Percentiles rank a stretch among this genome's conserved stretches.
These are phyloP conservation scores for Candida jianshihensis DNA, from an alignment of 805 yeast genomes.

Conservation along the genomic window DNA sequence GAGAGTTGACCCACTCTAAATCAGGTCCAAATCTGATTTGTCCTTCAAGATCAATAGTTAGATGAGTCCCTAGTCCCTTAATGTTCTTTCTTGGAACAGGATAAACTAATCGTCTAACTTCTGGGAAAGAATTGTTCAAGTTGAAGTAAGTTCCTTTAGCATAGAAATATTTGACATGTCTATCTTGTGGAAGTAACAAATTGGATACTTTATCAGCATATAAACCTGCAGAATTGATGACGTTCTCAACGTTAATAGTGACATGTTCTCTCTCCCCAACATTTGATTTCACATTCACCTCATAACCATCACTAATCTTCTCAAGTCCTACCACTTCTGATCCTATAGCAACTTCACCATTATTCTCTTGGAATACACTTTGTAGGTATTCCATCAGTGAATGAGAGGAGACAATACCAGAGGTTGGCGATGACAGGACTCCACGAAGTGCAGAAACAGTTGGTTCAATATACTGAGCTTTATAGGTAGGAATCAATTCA, in stretches of 20 bases:
- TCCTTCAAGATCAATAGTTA: constrained; percentile 78
- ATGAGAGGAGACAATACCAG: constrained; percentile 84
- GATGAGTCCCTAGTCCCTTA: constrained; percentile 81
- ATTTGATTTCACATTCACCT: constrained; percentile 23
- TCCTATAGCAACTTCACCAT: constrained; percentile 59
- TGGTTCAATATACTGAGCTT: constrained; percentile 53
- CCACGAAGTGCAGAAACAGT: constrained; percentile 56
- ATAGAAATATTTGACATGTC: constrained; percentile 53
- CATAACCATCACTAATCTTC: constrained; percentile 22
- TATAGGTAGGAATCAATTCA: constrained; percentile 39
- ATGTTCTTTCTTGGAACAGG: constrained; percentile 73
- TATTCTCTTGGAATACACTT: constrained; percentile 45
- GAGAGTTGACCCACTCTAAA: constrained; percentile 63
- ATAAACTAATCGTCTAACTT: constrained; percentile 54
- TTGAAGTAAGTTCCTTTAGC: constrained; percentile 85
- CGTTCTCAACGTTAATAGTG: constrained; percentile 43
- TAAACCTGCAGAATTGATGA: constrained; percentile 77
- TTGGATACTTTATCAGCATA: constrained; percentile 69
- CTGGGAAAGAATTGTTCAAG: constrained; percentile 41
- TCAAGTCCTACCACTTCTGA: constrained; percentile 44
- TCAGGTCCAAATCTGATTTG: constrained; percentile 85
- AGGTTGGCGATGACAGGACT: constrained; percentile 65
- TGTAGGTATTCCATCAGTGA: constrained; percentile 56
- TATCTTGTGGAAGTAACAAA: constrained; percentile 53
- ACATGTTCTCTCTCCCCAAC: constrained; percentile 27